These are phyloP conservation scores for Myxozyma mucilagina DNA, from an alignment of 805 yeast genomes.

Conservation along the genomic window DNA sequence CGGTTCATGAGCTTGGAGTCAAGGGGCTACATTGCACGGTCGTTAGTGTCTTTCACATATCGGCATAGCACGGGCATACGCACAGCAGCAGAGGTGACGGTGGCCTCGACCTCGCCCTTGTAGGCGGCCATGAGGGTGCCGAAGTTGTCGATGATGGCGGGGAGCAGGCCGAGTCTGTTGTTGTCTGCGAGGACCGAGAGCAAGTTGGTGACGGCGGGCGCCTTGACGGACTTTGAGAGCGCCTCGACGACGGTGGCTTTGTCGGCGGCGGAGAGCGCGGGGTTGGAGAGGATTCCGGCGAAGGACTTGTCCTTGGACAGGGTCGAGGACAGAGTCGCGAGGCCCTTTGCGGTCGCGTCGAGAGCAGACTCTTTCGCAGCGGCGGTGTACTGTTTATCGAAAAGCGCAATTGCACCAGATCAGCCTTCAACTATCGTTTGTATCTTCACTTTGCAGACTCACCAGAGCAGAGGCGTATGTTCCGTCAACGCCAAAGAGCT, in stretches of 20 bases:
- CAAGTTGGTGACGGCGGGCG: conserved; percentile 68
- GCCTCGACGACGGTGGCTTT: conserved; percentile 69
- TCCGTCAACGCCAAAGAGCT: conserved; percentile 92
- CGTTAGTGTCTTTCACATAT: background rate
- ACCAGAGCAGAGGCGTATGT: conserved; percentile 90
- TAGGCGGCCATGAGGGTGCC: conserved; percentile 79
- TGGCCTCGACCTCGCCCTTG: conserved; percentile 90
- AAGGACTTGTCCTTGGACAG: conserved; percentile 66
- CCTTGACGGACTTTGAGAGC: conserved; percentile 54
- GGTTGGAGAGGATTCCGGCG: conserved; percentile 65
- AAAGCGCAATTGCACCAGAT: background rate
- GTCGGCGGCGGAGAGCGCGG: conserved; percentile 75
- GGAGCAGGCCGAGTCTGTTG: conserved; percentile 80
- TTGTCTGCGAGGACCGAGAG: conserved; percentile 85
- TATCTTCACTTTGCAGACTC: background rate
- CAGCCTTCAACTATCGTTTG: background rate
- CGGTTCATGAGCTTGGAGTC: conserved; percentile 77
- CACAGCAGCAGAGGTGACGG: conserved; percentile 75
- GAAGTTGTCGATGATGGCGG: conserved; percentile 67
- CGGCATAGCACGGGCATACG: background rate
- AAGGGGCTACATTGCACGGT: conserved; percentile 49
- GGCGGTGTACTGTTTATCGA: conserved; percentile 61
- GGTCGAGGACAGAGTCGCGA: conserved; percentile 56
- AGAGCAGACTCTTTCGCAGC: conserved; percentile 78
- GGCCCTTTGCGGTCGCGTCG: conserved; percentile 66